phyloP scores from a whole-genome alignment of 768 basidiomycete genomes.

The Tylopilus subfusipes region DNA sequence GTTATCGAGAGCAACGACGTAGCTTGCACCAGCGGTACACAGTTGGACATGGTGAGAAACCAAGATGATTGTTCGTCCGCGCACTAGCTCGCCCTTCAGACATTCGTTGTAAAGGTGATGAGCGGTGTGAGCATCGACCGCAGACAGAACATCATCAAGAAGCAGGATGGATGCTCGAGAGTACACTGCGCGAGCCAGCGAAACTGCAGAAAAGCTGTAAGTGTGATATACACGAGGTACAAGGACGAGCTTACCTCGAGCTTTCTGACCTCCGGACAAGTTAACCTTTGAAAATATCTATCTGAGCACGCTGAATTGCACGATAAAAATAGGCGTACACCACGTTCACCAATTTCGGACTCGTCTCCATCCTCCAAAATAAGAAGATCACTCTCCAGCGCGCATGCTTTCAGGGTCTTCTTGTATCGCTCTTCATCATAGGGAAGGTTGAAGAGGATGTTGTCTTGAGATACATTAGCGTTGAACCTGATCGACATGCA shows the following conservation, averaged over 20 bases:
- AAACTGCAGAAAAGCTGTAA: constrained; percentile 42
- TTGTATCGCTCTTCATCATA: constrained; percentile 70
- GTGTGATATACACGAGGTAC: not conserved
- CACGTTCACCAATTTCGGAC: constrained; percentile 84
- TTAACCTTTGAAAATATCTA: constrained; percentile 22
- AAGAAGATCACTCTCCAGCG: constrained; percentile 68
- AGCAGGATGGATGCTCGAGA: constrained; percentile 79
- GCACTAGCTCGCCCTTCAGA: constrained; percentile 72
- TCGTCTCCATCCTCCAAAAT: constrained; percentile 88
- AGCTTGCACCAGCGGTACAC: constrained; percentile 73
- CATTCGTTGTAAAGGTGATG: constrained; percentile 79
- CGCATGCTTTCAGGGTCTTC: constrained; percentile 73
- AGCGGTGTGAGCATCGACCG: constrained; percentile 84
- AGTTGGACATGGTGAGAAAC: constrained; percentile 95
- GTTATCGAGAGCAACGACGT: constrained; percentile 76
- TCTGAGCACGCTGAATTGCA: not conserved
- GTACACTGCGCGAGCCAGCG: constrained; percentile 83
- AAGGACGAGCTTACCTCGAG: constrained; percentile 45
- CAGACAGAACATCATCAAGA: constrained; percentile 74
- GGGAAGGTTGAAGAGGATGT: constrained; percentile 80
- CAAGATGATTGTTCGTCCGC: constrained; percentile 78
- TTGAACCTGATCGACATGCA: constrained; percentile 37
- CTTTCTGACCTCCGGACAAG: constrained; percentile 59
- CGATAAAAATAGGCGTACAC: constrained; percentile 39
- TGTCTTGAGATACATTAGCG: constrained; percentile 37